phyloP scores from a whole-genome alignment of 2,329 filamentous ascomycete genomes.

The Dactylella cylindrospora region DNA sequence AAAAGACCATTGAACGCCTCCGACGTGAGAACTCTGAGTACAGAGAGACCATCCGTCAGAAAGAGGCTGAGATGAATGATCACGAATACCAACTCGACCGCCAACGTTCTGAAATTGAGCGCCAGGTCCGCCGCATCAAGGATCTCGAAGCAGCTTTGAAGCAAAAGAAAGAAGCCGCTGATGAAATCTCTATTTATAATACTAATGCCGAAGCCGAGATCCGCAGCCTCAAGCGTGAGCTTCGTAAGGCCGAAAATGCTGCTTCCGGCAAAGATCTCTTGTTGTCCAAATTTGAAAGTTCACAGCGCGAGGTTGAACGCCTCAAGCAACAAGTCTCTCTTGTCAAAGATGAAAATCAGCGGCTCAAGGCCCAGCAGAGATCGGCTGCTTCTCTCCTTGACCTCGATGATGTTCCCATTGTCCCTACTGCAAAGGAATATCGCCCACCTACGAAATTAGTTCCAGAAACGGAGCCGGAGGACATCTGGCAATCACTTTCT shows the following conservation, averaged over 20 bases:
- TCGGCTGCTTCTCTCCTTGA: conserved; percentile 1
- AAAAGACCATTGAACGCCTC: conserved; percentile 41
- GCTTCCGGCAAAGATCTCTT: conserved; percentile 37
- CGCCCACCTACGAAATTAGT: not conserved
- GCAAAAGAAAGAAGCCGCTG: conserved; percentile 20
- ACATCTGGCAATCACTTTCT: conserved; percentile 27
- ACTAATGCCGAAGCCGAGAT: conserved; percentile 32
- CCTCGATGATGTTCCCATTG: conserved; percentile 17
- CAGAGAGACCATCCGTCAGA: conserved; percentile 33
- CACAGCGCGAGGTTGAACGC: conserved; percentile 34
- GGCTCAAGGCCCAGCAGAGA: conserved; percentile 27
- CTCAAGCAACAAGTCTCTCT: conserved; percentile 31
- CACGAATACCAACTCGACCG: conserved; percentile 39
- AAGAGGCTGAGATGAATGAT: conserved; percentile 40
- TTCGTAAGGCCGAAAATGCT: conserved; percentile 36
- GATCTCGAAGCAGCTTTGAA: conserved; percentile 35
- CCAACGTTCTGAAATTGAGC: conserved; percentile 38
- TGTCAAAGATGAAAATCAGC: conserved; percentile 35
- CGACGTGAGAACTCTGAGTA: conserved; percentile 36
- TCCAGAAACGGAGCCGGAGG: conserved; percentile 2
- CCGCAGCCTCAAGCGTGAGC: conserved; percentile 32
- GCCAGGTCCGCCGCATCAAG: conserved; percentile 35
- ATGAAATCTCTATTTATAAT: conserved; percentile 19
- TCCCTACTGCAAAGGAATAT: conserved; percentile 1
- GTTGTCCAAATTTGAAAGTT: conserved; percentile 17